These are phyloP conservation scores for Bjerkandera adusta DNA, from an alignment of 1,284 basidiomycete genomes.

Conservation along the genomic window DNA sequence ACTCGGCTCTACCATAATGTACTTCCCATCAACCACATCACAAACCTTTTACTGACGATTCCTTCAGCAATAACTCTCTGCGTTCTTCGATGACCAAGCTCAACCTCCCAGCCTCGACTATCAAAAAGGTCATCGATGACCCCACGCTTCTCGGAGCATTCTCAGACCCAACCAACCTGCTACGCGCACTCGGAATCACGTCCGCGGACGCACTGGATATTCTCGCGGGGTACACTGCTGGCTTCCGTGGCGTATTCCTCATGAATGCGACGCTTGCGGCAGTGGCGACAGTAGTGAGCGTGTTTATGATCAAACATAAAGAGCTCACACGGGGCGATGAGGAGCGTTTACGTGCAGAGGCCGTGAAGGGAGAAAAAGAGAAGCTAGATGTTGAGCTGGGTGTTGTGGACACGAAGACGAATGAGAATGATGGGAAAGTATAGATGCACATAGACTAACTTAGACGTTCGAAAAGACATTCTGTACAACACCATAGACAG, in stretches of 20 bases:
- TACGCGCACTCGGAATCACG: constrained; percentile 36
- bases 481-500: no score
- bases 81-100: constrained; percentile 39
- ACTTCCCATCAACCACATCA: no score
- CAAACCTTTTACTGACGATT: not conserved
- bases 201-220: constrained; percentile 37
- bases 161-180: constrained; percentile 27
- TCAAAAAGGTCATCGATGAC: constrained; percentile 45
- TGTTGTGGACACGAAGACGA: no score
- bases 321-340: constrained; percentile 59
- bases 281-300: constrained; percentile 46
- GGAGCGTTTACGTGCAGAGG: constrained; percentile 33
- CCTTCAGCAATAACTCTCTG: constrained; percentile 53
- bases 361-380: constrained; percentile 9
- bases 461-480: no score
- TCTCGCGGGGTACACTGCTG: constrained; percentile 53
- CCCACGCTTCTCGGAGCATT: constrained; percentile 41
- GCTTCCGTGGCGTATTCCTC: constrained; percentile 58
- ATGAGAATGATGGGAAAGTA: no score
- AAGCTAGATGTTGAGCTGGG: no score
- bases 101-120: constrained; percentile 32
- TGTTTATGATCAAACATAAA: constrained; percentile 56
- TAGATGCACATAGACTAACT: no score
- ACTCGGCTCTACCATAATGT: constrained; percentile 58
- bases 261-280: constrained; percentile 51